Conservation (phyloP, 2,329 filamentous ascomycete species). For the Colletotrichum viniferum region DNA sequence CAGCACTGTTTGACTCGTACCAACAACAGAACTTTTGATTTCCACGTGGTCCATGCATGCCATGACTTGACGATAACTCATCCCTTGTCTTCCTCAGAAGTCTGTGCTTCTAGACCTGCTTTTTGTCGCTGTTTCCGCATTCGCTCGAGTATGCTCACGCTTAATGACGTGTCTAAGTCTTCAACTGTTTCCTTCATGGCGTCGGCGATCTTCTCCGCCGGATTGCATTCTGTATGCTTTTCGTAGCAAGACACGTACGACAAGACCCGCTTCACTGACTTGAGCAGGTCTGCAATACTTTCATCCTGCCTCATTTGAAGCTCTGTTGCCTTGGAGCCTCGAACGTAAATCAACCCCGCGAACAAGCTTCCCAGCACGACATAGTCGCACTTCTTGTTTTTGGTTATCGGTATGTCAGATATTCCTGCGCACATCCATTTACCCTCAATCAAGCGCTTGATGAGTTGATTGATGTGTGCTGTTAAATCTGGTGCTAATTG, state of each 20-base stretch:
- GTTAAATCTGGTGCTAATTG: slow-evolving; percentile 2
- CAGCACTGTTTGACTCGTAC: not conserved
- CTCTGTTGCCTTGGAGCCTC: not conserved
- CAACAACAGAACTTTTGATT: not conserved
- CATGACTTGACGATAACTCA: not conserved
- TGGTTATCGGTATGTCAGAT: slow-evolving; percentile 8
- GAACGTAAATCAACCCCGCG: slow-evolving; percentile 3
- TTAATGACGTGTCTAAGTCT: not conserved
- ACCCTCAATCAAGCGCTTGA: not conserved
- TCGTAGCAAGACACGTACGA: slow-evolving; percentile 13
- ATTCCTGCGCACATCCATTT: slow-evolving; percentile 14
- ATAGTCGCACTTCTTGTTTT: slow-evolving; percentile 18
- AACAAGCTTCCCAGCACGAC: slow-evolving; percentile 9
- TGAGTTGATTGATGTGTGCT: slow-evolving; percentile 1
- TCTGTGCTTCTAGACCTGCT: not conserved
- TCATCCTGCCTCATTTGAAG: not conserved
- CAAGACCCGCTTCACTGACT: slow-evolving; percentile 9
- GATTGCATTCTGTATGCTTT: slow-evolving; percentile 11
- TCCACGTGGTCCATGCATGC: not conserved
- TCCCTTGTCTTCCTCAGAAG: not conserved
- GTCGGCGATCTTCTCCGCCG: not conserved
- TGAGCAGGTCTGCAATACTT: slow-evolving; percentile 9
- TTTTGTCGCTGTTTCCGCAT: slow-evolving; percentile 8
- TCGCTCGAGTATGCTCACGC: not conserved
- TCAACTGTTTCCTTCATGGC: slow-evolving; percentile 5